Base-by-base conservation (phyloP, 148 eudicot genomes). In the Salicornia ramosissima region DNA sequence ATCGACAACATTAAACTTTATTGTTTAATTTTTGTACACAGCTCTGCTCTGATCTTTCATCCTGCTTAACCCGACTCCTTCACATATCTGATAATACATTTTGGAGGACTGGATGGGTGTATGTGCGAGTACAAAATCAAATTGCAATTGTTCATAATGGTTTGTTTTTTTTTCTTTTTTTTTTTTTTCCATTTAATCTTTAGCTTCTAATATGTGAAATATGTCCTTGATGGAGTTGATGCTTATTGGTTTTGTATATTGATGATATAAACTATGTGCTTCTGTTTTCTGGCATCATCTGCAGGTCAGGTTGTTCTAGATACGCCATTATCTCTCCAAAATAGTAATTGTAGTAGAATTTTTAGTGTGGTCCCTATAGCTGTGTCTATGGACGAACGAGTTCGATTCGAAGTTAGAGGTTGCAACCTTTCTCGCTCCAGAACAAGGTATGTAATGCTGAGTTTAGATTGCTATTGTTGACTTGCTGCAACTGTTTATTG, bases 71-170 rank as follows among this genome's bases (percentile, higher is more conserved):
- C 53, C 84, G 78, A 72, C 97, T 89, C 80, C 77, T 87, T 62
- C 79, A 83, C 28, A 67, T 78, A 40, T 77, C 88, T 40, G 70
- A 82, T 39, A 85, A 87, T 64, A 58, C 90, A 59, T 89, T 92
- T 52, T 92, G 97, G 97, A 86, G 76, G 72, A 80, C 81, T 42
- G 97, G 97, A 78, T 92, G 97, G 97, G 70, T 89, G 54, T 92
- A 83, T 81, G 68, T 86, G 21, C 79, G 87, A 65, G 89, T 87
- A 74, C 84, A 51, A 43, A 78, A 87, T 78, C 89, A 76, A 70
- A 81, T 84, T 61, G 86, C 93, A 67, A 82, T 89, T 70, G 67
- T 82, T 52, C 74, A 83, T 43, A 79, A 89, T 80, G 97, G 97
- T 91, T 68, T 49, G 83, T 77, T 77, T 19, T 59, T 61, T 42